Evolutionary conservation across 441 rosid genomes (phyloP).

Genomic region (Caryocar brasiliense): DNA sequence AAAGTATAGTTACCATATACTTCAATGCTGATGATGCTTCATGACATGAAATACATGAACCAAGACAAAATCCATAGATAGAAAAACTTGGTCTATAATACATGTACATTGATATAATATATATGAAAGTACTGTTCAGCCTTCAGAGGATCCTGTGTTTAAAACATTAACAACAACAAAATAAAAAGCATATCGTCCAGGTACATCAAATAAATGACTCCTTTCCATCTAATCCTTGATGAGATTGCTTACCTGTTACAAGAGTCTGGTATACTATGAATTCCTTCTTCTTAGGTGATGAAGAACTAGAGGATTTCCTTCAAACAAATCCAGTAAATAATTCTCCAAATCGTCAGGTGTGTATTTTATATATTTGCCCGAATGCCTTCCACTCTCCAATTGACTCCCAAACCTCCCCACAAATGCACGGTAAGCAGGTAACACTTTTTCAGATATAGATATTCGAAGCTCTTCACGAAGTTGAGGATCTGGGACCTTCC

Average conservation of each 20-base stretch:
- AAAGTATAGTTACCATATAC: conserved; percentile 4
- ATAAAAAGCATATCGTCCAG: conserved; percentile 20
- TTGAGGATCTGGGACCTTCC: conserved; percentile 94
- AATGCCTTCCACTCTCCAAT: conserved; percentile 70
- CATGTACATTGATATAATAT: conserved; percentile 36
- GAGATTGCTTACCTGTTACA: conserved; percentile 25
- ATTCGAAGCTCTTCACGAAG: conserved; percentile 91
- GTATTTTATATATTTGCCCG: conserved; percentile 89
- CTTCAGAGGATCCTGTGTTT: conserved; percentile 31
- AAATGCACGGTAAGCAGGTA: conserved; percentile 88
- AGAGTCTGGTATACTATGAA: conserved; percentile 29
- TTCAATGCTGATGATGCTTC: conserved; percentile 15
- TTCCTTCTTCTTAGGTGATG: conserved; percentile 73
- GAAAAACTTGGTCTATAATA: conserved; percentile 23
- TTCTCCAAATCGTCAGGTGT: conserved; percentile 84
- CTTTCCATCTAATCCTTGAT: conserved; percentile 15
- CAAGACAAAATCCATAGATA: conserved; percentile 1
- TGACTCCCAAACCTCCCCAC: conserved; percentile 72
- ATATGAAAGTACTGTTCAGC: conserved; percentile 15
- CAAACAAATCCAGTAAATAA: conserved; percentile 69
- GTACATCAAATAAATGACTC: conserved; percentile 19
- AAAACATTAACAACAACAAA: conserved; percentile 24
- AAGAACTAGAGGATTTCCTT: conserved; percentile 71
- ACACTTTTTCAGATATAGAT: conserved; percentile 79
- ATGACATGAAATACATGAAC: conserved; percentile 20